Base-by-base conservation (phyloP, 208 protist genomes). In the Acanthamoeba lenticulata region DNA sequence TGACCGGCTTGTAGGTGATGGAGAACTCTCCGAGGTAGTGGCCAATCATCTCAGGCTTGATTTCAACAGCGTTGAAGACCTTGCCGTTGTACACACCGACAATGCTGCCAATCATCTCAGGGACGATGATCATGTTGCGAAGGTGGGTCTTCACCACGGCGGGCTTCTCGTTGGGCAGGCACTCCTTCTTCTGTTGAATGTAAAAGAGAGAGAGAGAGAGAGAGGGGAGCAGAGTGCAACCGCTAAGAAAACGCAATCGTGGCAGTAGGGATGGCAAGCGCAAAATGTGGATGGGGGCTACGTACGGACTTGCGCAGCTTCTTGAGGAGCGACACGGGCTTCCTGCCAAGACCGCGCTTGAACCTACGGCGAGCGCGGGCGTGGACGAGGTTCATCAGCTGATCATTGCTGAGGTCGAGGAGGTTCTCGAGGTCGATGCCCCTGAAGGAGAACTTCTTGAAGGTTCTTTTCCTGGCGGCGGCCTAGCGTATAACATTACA, bases 71-170 rank as follows among this genome's bases (percentile, higher is more conserved):
- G 96, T 98, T 99, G 98, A 99, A 99, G 94, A 96, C 95, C 96
- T 99, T 99, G 72, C 99, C 99, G 97, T 99, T 99, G 98, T 99
- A 99, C 86, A 99, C 98, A 96, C 98, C 99, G 94, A 99, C 98
- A 36, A 99, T 95, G 65, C 97, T 99, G 86, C 99, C 99, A 79
- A 99, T 99, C 99, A 99, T 99, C 97, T 99, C 99, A 90, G 99
- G 99, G 65, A 99, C 98, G 95, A 99, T 99, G 95, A 99, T 98
- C 97, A 99, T 99, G 97, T 99, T 98, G 95, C 99, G 98, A 69
- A 99, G 98, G 97, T 99, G 99, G 65, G 99, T 99, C 97, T 99
- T 99, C 89, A 99, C 98, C 29, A 97, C 94, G 67, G 98, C 96
- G 72, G 99, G 99, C 98, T 99, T 99, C 97, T 99, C 99, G 94